Conservation (phyloP, 441 rosid species). For the Sinapis alba region DNA sequence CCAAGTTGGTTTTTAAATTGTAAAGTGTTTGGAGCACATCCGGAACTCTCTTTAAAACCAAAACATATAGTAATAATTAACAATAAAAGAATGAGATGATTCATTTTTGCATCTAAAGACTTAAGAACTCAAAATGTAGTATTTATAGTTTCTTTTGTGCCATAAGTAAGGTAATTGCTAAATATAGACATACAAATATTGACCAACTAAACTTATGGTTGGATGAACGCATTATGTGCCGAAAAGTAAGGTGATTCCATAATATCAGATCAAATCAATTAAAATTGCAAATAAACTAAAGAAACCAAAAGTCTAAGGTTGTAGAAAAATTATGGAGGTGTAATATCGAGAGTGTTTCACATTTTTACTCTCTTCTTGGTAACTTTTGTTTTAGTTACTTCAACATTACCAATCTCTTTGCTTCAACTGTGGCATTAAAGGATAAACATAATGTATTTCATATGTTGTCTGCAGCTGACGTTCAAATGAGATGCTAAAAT, state of each 20-base stretch:
- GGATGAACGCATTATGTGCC: background rate
- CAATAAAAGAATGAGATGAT: background rate
- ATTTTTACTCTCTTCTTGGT: background rate
- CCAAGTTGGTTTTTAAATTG: background rate
- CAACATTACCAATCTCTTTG: background rate
- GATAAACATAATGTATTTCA: conserved; percentile 16
- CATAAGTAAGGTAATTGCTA: background rate
- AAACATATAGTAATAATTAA: background rate
- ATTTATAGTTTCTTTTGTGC: background rate
- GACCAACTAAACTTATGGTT: background rate
- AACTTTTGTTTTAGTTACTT: too few species aligned
- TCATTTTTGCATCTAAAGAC: background rate
- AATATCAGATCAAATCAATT: background rate
- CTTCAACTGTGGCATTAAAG: background rate
- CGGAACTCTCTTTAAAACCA: background rate
- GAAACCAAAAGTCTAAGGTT: background rate
- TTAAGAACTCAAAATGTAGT: background rate
- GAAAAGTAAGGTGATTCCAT: background rate
- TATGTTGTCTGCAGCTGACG: conserved; percentile 35
- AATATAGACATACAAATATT: background rate
- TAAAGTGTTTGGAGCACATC: background rate
- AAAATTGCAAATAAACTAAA: background rate
- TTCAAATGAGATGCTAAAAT: too few species aligned
- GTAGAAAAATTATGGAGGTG: background rate
- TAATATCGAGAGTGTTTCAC: background rate